A percentile compares a stretch with the other conserved stretches of the same genome.
Conservation (phyloP, 257 asterid genomes). For the Nemophila menziesii region DNA sequence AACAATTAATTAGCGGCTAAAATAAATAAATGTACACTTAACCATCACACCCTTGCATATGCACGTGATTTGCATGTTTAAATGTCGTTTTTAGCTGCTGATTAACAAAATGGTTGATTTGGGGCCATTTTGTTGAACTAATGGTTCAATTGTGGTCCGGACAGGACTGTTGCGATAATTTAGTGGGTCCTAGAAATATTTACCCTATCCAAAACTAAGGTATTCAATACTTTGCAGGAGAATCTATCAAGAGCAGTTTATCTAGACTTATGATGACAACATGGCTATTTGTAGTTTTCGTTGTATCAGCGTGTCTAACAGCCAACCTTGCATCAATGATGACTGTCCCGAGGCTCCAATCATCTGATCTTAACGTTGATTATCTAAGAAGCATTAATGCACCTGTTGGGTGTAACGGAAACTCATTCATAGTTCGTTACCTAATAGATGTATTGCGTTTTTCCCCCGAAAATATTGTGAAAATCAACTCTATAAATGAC, state of each 20-base stretch:
- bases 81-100: no score
- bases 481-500: conserved; percentile 21
- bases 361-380: conserved; percentile 27
- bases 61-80: no score
- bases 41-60: no score
- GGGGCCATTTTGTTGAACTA: no score
- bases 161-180: no score
- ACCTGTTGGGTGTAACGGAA: conserved; percentile 38
- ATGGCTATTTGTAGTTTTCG: conserved; percentile 36
- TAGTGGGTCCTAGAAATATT: no score
- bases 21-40: no score
- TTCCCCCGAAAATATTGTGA: conserved; percentile 20
- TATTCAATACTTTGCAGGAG: conserved; percentile 43
- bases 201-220: no score
- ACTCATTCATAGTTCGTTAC: conserved; percentile 33
- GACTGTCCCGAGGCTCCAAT: conserved; percentile 46
- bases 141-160: no score
- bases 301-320: conserved; percentile 39
- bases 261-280: conserved; percentile 38
- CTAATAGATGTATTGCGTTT: conserved; percentile 26
- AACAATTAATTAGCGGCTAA: no score
- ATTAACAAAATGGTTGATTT: no score
- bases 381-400: conserved; percentile 30
- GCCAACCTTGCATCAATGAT: conserved; percentile 46
- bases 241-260: conserved; percentile 24